Evolutionary conservation across 176 grass and related monocot species (phyloP).

Genomic region (Oryza coarctata): DNA sequence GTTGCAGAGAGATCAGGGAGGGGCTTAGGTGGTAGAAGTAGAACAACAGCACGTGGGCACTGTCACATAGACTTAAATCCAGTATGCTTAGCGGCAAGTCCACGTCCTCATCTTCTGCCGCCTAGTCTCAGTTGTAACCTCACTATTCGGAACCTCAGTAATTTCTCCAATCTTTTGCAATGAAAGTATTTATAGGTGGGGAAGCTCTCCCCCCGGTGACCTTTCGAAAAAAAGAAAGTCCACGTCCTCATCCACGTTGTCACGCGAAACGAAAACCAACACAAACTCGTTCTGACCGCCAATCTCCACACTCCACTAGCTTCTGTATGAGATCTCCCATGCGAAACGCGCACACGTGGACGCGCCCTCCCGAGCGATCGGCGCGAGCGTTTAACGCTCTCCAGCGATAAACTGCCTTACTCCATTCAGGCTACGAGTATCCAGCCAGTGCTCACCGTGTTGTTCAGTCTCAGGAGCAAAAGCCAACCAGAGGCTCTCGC

Average conservation of each 20-base stretch:
- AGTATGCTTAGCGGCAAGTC: too few species aligned
- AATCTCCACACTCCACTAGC: neutral
- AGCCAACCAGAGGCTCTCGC: neutral
- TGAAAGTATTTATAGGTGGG: too few species aligned
- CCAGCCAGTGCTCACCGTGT: neutral
- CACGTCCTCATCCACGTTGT: neutral
- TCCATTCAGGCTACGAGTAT: neutral
- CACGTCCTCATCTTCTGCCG: too few species aligned
- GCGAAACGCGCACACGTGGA: conserved; percentile 20
- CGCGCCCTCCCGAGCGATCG: conserved; percentile 23
- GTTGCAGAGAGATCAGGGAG: too few species aligned
- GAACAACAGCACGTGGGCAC: too few species aligned
- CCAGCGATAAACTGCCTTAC: neutral
- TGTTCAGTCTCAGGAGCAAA: neutral
- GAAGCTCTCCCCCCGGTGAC: too few species aligned
- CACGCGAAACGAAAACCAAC: neutral
- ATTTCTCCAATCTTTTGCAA: too few species aligned
- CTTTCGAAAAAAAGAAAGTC: too few species aligned
- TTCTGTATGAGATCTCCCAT: neutral
- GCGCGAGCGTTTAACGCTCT: neutral
- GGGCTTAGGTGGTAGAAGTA: too few species aligned
- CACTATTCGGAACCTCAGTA: too few species aligned
- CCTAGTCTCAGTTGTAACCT: too few species aligned
- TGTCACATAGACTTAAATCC: too few species aligned
- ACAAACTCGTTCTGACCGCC: neutral